Base-by-base conservation (phyloP, 1,284 basidiomycete genomes). In the Xerocomus nothofagi region DNA sequence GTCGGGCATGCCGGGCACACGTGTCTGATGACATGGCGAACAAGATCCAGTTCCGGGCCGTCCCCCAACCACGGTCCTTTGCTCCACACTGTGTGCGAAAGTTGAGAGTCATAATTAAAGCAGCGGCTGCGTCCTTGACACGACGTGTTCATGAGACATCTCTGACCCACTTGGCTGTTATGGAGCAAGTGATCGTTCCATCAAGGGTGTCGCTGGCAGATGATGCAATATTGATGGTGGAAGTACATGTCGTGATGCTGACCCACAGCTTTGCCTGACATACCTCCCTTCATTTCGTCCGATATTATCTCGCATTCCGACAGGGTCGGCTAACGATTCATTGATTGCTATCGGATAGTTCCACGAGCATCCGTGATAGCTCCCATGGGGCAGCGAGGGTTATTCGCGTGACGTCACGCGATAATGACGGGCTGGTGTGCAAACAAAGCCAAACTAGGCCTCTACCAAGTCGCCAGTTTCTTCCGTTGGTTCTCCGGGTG, bases 381-480 rank as follows among this genome's bases (percentile, higher is more conserved):
- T 26, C 10, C 8, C 26, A 33, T 21, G 21, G n/a, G n/a, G n/a
- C n/a, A n/a, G n/a, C n/a, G n/a, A 44, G 29, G 29, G 24, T 44
- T 33, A 33, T 30, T 38, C 24, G 39, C 31, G 40, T 62, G 61
- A 67, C 58, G 56, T 65, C 64, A 65, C 18, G 36, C 38, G 39
- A 39, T 51, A 26, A 26, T 26, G 24, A 26, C 33, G 17, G 23
- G n/a, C n/a, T 34, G 9, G 15, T 15, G 20, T 12, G 15, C 40
- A 59, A 59, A 56, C 17, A 51, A 20, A 17, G 8, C 21, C 46
- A 55, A 60, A 58, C 31, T 29, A 2, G 29, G 31, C 1, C 15
- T 9, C 30, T 49, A 43, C 26, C 30, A n/a, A 34, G 36, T 44
- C n/a, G 15, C n/a, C n/a, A n/a, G n/a, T n/a, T n/a, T n/a, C n/a